phyloP scores from a whole-genome alignment of 1,284 basidiomycete genomes.

The Apiotrichum laibachii region DNA sequence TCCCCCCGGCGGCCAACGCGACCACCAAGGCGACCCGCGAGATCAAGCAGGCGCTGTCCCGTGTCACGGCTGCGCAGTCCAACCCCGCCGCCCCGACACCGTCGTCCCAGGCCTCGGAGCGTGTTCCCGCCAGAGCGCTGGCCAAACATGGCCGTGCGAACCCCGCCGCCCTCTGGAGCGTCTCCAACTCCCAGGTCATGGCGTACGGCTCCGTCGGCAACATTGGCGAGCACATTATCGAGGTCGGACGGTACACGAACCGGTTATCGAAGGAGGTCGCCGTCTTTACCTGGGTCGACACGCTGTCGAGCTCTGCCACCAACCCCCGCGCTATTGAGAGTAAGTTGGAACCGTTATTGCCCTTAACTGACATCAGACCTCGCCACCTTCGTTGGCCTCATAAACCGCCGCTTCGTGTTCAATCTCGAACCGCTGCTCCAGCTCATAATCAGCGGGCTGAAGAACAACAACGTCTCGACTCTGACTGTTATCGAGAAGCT shows the following conservation, averaged over 20 bases:
- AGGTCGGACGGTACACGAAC: constrained; percentile 83
- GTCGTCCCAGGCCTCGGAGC: constrained; percentile 26
- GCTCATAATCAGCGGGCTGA: constrained; percentile 87
- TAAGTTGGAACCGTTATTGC: constrained; percentile 52
- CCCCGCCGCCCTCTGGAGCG: constrained; percentile 85
- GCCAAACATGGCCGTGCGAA: constrained; percentile 93
- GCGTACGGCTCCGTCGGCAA: constrained; percentile 97
- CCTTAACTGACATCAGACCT: constrained; percentile 59
- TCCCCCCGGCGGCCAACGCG: constrained; percentile 40
- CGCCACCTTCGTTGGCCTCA: constrained; percentile 86
- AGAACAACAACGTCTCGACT: constrained; percentile 78
- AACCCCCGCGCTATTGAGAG: constrained; percentile 85
- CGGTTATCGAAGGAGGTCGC: constrained; percentile 92
- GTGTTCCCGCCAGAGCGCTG: constrained; percentile 67
- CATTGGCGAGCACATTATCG: constrained; percentile 83
- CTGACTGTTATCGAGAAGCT: constrained; percentile 87
- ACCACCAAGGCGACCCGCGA: constrained; percentile 52
- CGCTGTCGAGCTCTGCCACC: constrained; percentile 85
- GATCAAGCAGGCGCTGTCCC: constrained; percentile 52
- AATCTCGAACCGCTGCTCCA: constrained; percentile 80
- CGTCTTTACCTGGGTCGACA: constrained; percentile 82
- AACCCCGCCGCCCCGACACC: constrained; percentile 11
- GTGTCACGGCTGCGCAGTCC: constrained; percentile 44
- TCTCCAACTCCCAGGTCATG: constrained; percentile 91
- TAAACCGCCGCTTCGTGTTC: constrained; percentile 79